Conservation (phyloP, 2,329 filamentous ascomycete genomes). For the Cercospora nicotianae region DNA sequence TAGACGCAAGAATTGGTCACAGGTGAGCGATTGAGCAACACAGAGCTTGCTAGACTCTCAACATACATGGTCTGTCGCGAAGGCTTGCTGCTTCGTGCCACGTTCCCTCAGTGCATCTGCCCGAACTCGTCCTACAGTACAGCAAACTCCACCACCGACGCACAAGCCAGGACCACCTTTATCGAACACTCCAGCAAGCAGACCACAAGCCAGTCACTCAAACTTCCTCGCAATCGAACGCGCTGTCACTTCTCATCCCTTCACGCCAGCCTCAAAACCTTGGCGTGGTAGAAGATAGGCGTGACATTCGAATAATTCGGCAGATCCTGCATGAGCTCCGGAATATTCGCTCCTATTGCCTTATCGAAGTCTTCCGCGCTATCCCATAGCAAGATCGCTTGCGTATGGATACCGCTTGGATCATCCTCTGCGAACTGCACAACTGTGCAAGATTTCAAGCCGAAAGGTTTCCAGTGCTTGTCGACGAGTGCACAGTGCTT, state of each 20-base stretch:
- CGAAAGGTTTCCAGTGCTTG: conserved; percentile 40
- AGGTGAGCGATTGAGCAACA: no score
- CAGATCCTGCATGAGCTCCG: conserved; percentile 26
- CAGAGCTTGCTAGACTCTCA: neutral
- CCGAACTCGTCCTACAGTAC: neutral
- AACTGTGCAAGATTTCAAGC: conserved; percentile 39
- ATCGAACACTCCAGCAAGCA: neutral
- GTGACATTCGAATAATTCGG: conserved; percentile 25
- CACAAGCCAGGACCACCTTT: neutral
- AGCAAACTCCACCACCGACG: neutral
- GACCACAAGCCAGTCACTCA: neutral
- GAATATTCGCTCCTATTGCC: conserved; percentile 24
- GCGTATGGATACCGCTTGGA: conserved; percentile 22
- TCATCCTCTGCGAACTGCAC: conserved; percentile 24
- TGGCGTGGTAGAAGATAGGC: conserved; percentile 19
- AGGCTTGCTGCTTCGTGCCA: neutral
- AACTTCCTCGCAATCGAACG: no score
- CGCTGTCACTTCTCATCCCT: no score
- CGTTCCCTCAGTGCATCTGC: neutral
- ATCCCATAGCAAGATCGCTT: conserved; percentile 27
- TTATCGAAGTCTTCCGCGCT: conserved; percentile 24
- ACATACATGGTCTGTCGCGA: neutral
- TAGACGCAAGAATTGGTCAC: neutral
- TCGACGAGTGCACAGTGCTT: conserved; percentile 48
- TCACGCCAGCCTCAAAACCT: conserved; percentile 16